phyloP scores from a whole-genome alignment of 495 filamentous ascomycete genomes.

The Penicillium cinerascens region DNA sequence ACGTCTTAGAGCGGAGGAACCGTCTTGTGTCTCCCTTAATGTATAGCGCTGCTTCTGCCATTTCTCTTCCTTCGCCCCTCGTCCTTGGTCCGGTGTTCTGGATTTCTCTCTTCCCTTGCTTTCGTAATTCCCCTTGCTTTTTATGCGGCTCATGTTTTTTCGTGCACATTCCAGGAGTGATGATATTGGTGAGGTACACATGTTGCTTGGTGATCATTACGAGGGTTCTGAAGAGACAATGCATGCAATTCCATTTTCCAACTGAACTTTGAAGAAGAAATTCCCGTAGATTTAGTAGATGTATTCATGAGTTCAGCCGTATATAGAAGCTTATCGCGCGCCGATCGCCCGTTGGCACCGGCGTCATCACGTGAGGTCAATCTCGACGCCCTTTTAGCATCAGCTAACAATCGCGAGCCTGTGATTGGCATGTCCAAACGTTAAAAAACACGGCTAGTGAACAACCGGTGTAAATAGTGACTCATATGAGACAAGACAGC shows the following conservation, averaged over 20 bases:
- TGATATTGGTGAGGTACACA: constrained; percentile 7
- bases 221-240: constrained; percentile 14
- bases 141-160: neutral
- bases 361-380: constrained; percentile 28
- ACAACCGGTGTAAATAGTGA: neutral
- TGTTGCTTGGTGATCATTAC: constrained; percentile 9
- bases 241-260: constrained; percentile 4
- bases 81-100: constrained; percentile 23
- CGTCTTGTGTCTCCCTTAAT: constrained; percentile 17
- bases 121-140: neutral
- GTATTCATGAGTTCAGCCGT: neutral
- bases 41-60: constrained; percentile 26
- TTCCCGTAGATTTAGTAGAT: neutral
- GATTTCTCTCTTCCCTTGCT: constrained; percentile 4
- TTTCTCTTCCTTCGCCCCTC: constrained; percentile 11
- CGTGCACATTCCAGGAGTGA: constrained; percentile 17
- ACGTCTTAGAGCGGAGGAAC: constrained; percentile 22
- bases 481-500: neutral
- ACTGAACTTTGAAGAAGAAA: neutral
- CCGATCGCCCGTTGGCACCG: constrained; percentile 24
- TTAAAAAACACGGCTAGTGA: neutral
- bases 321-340: constrained; percentile 10
- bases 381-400: constrained; percentile 5
- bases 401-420: neutral
- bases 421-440: neutral